Evolutionary conservation across 2,329 filamentous ascomycete species (phyloP), one percentile per base, ranked within the genome.

Genomic region (Fusarium cicatricum): DNA sequence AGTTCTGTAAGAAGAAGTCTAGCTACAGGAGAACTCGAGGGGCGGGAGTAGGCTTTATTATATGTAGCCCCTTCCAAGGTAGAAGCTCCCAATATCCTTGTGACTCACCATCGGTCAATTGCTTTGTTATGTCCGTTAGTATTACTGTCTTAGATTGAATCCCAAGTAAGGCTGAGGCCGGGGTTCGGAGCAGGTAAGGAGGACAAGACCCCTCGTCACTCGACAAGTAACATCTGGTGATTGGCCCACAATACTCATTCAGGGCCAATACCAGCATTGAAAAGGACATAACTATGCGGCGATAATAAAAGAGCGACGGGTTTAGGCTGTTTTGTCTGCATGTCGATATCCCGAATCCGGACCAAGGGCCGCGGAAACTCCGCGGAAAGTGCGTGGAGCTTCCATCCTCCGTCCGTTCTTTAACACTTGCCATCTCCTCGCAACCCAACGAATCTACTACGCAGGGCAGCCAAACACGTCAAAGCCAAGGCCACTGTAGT

Each of bases 321-420:
- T 32, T 23, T 16, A 15, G 45, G 16, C 10, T 31, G n/a, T 23
- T 23, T 4, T 21, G 15, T 45, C 32, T 49, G 45, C 45, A 45
- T 47, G 39, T 55, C 48, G 42, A 14, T n/a, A 34, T 32, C 39
- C 29, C 51, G 33, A 33, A 32, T 26, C 49, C 52, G 54, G 46
- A 34, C 58, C 66, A 58, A 40, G 66, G 61, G 50, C 66, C 66
- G 55, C 52, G 68, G 68, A 66, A 36, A 28, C 32, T 67, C 68
- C 68, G 50, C 54, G 67, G 67, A 42, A 5, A 3, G 4, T 32
- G 28, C 14, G 15, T 16, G 29, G 21, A 7, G 23, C 23, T 26
- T 26, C 23, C 9, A 4, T 10, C 31, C 31, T 55, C 29, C 49
- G 29, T 51, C 51, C 42, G 46, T 50, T 52, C 38, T 58, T 65